Evolutionary conservation across 371 early-diverging fungal species (phyloP), one percentile per base, ranked within the genome.

Genomic region (Sporodiniella umbellata): DNA sequence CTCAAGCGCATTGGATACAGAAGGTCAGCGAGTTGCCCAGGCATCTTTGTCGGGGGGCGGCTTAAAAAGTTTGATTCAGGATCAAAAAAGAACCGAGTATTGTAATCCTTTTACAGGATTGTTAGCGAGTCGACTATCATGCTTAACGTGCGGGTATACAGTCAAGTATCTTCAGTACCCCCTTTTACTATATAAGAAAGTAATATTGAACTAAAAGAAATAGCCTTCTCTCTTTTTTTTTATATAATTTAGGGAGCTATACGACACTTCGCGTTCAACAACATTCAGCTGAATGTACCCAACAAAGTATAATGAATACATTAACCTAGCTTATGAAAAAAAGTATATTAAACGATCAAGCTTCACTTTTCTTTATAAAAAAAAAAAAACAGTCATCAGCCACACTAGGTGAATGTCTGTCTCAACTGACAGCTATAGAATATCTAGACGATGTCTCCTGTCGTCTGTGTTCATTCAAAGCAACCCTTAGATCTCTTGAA

Each of bases 181-280:
- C 23, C 17, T 24, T 2, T 2, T 33, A 4, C 8, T 8, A n/a
- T n/a, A n/a, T n/a, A 43, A 43, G 14, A 25, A 15, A 25, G 44
- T 8, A 11, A 43, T 25, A 43, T 25, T 6, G 24, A 25, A 26
- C n/a, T 43, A 43, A 28, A 25, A 26, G 8, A 43, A 45, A 30
- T 28, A 30, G n/a, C 8, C 17, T 18, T 11, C 28, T 51, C n/a
- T n/a, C n/a, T n/a, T n/a, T n/a, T n/a, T n/a, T n/a, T n/a, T n/a
- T n/a, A n/a, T n/a, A n/a, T n/a, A n/a, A n/a, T 28, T 18, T 51
- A 75, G 64, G 85, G 87, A 42, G 87, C 90, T 0, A 81, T 92
- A 25, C 83, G 92, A 4, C 87, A 87, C 42, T 87, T 81, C 38
- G 75, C 85, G 4, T 85, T 87, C 52, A 87, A 85, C 54, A 86